Evolutionary conservation across 805 yeast species (phyloP).

Genomic region (Ascoidea rubescens): DNA sequence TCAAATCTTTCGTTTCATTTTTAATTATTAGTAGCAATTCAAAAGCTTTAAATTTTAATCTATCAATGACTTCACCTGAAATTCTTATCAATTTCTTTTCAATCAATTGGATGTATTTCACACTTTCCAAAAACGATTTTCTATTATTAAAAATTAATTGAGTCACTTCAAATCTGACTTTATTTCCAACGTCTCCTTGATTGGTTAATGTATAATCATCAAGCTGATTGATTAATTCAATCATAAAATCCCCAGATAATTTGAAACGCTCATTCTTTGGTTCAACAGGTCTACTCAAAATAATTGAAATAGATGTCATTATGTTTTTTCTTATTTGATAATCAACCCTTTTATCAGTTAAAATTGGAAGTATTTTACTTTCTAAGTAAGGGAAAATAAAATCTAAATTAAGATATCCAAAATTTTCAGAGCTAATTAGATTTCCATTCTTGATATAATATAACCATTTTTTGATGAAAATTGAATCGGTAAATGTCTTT

Average conservation of each 20-base stretch:
- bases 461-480: conserved; percentile 18
- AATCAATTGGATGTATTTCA: conserved; percentile 10
- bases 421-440: conserved; percentile 21
- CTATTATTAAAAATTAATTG: conserved; percentile 21
- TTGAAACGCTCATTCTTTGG: conserved; percentile 6
- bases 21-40: conserved; percentile 19
- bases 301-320: not conserved
- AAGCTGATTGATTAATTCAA: conserved; percentile 24
- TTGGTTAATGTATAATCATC: conserved; percentile 69
- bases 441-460: conserved; percentile 26
- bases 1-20: not conserved
- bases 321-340: conserved; percentile 13
- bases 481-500: conserved; percentile 9
- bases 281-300: conserved; percentile 10
- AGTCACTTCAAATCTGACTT: conserved; percentile 43
- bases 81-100: conserved; percentile 34
- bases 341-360: conserved; percentile 18
- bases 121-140: conserved; percentile 5
- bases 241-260: conserved; percentile 5
- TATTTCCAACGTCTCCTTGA: conserved; percentile 88
- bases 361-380: conserved; percentile 15
- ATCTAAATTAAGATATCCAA: conserved; percentile 16
- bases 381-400: conserved; percentile 9
- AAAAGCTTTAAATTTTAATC: conserved; percentile 30
- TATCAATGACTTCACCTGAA: conserved; percentile 50